Evolutionary conservation across 305 asterid genomes (phyloP), one percentile per base, ranked within the genome.

Genomic region (Nicotiana rustica): DNA sequence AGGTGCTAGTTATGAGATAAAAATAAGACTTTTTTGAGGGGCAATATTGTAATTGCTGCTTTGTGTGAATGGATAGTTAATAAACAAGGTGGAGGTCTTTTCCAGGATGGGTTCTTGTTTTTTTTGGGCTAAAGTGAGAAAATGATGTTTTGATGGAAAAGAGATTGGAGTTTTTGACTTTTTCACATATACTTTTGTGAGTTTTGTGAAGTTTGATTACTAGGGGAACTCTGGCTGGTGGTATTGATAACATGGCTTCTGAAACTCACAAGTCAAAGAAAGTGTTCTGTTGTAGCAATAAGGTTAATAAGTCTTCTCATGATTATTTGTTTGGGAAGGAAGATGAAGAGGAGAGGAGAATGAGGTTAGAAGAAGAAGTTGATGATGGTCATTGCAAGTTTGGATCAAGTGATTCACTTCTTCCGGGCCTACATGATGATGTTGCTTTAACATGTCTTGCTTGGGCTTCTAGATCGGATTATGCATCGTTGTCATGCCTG

Each of bases 401-500:
- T 75, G 29, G 64, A 49, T 75, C 64, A 47, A 52, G 64, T 49
- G 80, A 75, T 52, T 75, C 80, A 75, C 80, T 75, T 75, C 65
- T 75, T 52, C 80, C 80, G 31, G 80, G 80, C 17, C 47, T 52
- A 75, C 47, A 75, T 29, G 80, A 75, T 75, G 80, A 75, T 75
- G 65, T 75, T 52, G 29, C 80, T 29, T 75, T 75, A 75, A 52
- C 80, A 2, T 75, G 80, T 52, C 80, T 75, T 29, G 65, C 80
- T 52, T 17, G 65, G 65, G 47, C 80, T 29, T 52, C 80, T 75
- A 75, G 64, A 75, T 75, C 80, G 15, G 80, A 75, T 49, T 90
- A 92, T 67, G 91, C 92, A 60, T 88, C 94, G 33, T 84, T 94
- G 47, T 88, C 90, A 3, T 93, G 93, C 88, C 83, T 92, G 67